These are phyloP conservation scores for Glebionis coronaria DNA, from an alignment of 129 eudicot genomes.

Conservation along the genomic window DNA sequence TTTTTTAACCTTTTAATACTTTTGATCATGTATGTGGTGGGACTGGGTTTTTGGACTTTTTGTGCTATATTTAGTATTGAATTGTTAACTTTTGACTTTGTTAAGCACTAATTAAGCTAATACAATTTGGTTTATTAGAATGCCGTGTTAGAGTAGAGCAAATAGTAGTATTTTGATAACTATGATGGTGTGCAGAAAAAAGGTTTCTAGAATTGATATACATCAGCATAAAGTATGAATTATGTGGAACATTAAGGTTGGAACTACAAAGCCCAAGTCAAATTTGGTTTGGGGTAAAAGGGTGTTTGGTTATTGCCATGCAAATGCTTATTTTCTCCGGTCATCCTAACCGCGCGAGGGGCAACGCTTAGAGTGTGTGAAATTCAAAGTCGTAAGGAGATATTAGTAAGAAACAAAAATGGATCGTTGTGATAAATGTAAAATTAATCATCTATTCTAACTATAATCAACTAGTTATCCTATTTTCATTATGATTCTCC, in stretches of 20 bases:
- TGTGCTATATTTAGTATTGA: conserved; percentile 17
- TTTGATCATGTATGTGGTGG: conserved; percentile 23
- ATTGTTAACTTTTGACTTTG: conserved; percentile 13
- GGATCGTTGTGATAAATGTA: not conserved
- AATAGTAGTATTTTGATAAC: not conserved
- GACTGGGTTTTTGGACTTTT: conserved; percentile 1
- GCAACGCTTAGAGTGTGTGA: no score
- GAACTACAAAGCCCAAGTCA: not conserved
- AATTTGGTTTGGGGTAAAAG: not conserved
- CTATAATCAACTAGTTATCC: not conserved
- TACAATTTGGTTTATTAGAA: not conserved
- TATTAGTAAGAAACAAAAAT: not conserved
- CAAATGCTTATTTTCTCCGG: not conserved
- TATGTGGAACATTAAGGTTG: conserved; percentile 1
- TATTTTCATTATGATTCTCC: not conserved
- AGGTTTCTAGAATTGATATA: conserved; percentile 19
- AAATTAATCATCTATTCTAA: not conserved
- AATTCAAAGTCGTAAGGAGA: no score
- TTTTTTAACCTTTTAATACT: not conserved
- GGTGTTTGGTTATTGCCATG: not conserved
- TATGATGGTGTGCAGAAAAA: conserved; percentile 15
- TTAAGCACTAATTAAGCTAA: not conserved
- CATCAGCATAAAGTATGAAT: not conserved
- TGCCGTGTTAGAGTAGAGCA: not conserved
- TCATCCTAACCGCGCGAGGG: no score